Evolutionary conservation across 768 basidiomycete genomes (phyloP), one percentile per base, ranked within the genome.

Genomic region (Xerocomus spinulosus): DNA sequence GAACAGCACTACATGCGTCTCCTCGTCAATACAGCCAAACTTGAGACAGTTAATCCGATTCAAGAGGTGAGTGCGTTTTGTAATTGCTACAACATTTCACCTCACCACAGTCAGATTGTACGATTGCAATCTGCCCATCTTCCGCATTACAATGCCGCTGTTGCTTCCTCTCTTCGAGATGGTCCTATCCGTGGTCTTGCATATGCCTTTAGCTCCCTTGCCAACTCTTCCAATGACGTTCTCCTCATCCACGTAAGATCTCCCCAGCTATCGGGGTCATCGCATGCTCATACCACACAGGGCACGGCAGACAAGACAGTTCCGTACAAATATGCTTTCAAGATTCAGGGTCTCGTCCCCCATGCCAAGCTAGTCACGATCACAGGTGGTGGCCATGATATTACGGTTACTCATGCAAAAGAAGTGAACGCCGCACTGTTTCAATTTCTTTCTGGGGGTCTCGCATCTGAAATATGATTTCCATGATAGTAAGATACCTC

Each of bases 91-190:
- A 1, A 18, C 10, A 23, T 17, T 13, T 7, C 9, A n/a, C 50
- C 54, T 13, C 54, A 0, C 29, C 20, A 15, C 21, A 5, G 5
- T 15, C 25, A 85, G 80, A 82, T 89, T 46, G 81, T 88, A 1
- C 77, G 85, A n/a, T 69, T 87, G 12, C 87, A 89, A 66, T 84
- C 84, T 0, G 87, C 87, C 1, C 82, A 87, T 58, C 73, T 89
- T 5, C 78, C 82, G 1, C 79, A 87, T 4, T 89, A 80, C 61
- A 87, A 89, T 53, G 75, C 79, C 18, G 87, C 87, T 0, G 68
- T 89, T n/a, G 86, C 86, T 0, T 87, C 85, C 5, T 85, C 81
- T 3, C 69, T 89, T 21, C 77, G 86, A 28, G 78, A 84, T 32
- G 86, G 86, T 1, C 86, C 87, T 13, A 70, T 88, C 24, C 79